A percentile compares a stretch with the other conserved stretches of the same genome.
These are phyloP conservation scores for Chaetomiaceae sp. DNA, from an alignment of 2,329 filamentous ascomycete species.

Conservation along the genomic window DNA sequence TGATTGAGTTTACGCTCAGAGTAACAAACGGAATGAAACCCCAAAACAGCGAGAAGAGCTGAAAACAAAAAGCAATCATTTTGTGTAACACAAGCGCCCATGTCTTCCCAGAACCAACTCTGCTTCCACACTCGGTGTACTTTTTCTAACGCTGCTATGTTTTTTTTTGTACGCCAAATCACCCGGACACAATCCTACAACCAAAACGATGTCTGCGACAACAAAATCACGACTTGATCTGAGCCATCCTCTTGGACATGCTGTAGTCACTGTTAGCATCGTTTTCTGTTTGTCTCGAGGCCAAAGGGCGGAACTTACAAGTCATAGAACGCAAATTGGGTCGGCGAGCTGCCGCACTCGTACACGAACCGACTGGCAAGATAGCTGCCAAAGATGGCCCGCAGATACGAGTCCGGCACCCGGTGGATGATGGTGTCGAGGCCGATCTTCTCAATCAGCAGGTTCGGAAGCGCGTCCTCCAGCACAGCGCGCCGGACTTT, in stretches of 20 bases:
- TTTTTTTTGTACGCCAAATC: slow-evolving; percentile 12
- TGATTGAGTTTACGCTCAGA: too few relatives aligned
- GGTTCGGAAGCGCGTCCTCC: slow-evolving; percentile 75
- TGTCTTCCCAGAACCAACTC: background rate
- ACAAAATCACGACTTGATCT: slow-evolving; percentile 7
- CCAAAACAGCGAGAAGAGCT: background rate
- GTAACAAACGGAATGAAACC: background rate
- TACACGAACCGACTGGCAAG: slow-evolving; percentile 95
- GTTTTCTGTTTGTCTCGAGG: background rate
- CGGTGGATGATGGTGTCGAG: slow-evolving; percentile 80
- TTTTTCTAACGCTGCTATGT: slow-evolving; percentile 8
- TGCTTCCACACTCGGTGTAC: background rate
- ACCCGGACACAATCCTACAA: background rate
- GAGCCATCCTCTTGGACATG: slow-evolving; percentile 19
- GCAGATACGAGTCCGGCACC: slow-evolving; percentile 87
- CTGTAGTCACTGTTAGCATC: slow-evolving; percentile 11
- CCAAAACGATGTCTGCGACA: background rate
- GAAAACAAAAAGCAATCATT: background rate
- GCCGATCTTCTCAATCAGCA: slow-evolving; percentile 84
- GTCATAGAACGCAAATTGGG: slow-evolving; percentile 97
- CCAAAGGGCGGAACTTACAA: slow-evolving; percentile 61
- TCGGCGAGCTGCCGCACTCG: slow-evolving; percentile 85
- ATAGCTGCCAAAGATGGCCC: slow-evolving; percentile 94
- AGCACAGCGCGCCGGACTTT: slow-evolving; percentile 74
- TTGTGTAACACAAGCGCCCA: background rate